phyloP scores from a whole-genome alignment of 257 asterid species.

The Fraxinus quadrangulata region DNA sequence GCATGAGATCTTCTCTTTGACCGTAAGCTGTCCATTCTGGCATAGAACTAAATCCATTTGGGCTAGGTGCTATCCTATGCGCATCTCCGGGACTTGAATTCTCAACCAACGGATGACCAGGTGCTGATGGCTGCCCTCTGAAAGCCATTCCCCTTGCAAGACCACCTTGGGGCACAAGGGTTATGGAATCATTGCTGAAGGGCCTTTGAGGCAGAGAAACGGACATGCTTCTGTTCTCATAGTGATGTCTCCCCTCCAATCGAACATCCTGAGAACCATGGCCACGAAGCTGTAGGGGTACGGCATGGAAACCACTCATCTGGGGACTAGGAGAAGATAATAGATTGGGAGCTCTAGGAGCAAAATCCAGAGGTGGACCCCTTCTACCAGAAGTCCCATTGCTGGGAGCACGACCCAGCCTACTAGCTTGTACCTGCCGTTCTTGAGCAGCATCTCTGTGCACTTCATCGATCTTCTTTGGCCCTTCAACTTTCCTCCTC shows the following conservation, averaged over 20 bases:
- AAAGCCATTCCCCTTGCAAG: conserved; percentile 21
- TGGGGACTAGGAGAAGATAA: conserved; percentile 65
- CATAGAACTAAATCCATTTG: conserved; percentile 18
- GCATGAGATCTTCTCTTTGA: conserved; percentile 17
- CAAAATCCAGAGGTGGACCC: conserved; percentile 69
- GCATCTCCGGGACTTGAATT: conserved; percentile 16
- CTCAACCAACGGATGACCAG: conserved; percentile 15
- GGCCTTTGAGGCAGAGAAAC: conserved; percentile 39
- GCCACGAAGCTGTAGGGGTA: conserved; percentile 62
- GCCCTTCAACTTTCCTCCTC: conserved; percentile 95
- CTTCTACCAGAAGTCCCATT: conserved; percentile 64
- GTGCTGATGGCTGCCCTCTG: conserved; percentile 23
- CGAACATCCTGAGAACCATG: conserved; percentile 73
- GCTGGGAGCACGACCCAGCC: conserved; percentile 68
- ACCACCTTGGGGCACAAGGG: conserved; percentile 20
- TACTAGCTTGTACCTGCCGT: conserved; percentile 73
- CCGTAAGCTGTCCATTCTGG: conserved; percentile 18
- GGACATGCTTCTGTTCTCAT: conserved; percentile 51
- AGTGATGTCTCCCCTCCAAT: conserved; percentile 58
- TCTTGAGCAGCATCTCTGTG: conserved; percentile 98
- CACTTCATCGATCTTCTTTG: conserved; percentile 95
- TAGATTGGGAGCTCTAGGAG: conserved; percentile 61
- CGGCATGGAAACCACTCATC: conserved; percentile 44
- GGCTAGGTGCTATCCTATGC: conserved; percentile 2
- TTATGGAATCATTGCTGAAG: conserved; percentile 10